Conservation (phyloP, 2,329 filamentous ascomycete genomes). For the Moelleriella libera region DNA sequence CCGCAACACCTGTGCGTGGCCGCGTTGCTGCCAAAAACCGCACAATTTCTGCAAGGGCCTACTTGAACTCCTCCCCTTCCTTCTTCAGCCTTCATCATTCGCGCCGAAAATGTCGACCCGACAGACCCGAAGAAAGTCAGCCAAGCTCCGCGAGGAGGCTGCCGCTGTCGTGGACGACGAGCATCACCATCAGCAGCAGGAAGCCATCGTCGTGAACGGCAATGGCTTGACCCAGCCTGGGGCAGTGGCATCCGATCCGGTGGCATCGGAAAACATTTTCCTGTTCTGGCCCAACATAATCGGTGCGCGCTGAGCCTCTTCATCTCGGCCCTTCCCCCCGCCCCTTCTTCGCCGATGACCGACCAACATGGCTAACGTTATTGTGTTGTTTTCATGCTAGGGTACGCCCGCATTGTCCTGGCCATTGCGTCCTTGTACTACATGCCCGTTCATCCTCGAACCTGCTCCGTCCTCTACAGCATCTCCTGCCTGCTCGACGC, state of each 20-base stretch:
- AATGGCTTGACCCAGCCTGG: constrained; percentile 26
- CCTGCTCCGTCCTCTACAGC: constrained; percentile 82
- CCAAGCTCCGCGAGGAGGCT: constrained; percentile 16
- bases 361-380: too few species aligned
- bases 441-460: constrained; percentile 97
- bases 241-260: constrained; percentile 18
- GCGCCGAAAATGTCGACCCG: constrained; percentile 20
- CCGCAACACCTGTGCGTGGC: too few species aligned
- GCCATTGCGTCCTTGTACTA: constrained; percentile 92
- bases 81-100: neutral
- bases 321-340: neutral
- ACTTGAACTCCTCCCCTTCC: neutral
- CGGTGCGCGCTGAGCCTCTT: constrained; percentile 32
- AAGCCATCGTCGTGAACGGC: constrained; percentile 23
- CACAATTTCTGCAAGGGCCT: too few species aligned
- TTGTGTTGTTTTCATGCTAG: constrained; percentile 23
- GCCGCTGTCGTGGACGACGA: constrained; percentile 12
- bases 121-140: constrained; percentile 23
- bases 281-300: constrained; percentile 73
- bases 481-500: constrained; percentile 92
- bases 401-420: constrained; percentile 64
- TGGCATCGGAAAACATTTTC: constrained; percentile 58
- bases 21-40: too few species aligned
- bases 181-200: constrained; percentile 2
- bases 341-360: neutral